Evolutionary conservation across 75 land plant species (phyloP).

Genomic region (Pseudotsuga menziesii): DNA sequence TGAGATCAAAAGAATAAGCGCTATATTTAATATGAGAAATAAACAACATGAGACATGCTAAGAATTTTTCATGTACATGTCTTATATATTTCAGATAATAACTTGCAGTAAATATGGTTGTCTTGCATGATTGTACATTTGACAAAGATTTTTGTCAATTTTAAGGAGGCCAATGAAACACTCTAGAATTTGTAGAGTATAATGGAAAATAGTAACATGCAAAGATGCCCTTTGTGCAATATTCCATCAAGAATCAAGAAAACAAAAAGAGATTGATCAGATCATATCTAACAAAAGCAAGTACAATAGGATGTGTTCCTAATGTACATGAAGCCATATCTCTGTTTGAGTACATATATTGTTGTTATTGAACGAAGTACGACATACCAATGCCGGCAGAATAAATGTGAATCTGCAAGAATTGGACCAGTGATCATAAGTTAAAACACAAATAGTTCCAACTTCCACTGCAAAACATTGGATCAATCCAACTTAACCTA

Average conservation of each 20-base stretch:
- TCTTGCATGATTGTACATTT: not conserved
- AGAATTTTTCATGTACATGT: not conserved
- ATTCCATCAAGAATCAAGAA: too few relatives aligned
- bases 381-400: not conserved
- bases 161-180: not conserved
- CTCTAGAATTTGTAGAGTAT: too few relatives aligned
- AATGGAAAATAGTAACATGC: too few relatives aligned
- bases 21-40: too few relatives aligned
- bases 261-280: not conserved
- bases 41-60: not conserved
- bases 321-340: not conserved
- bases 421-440: not conserved
- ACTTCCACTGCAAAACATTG: not conserved
- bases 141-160: not conserved
- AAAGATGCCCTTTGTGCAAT: too few relatives aligned
- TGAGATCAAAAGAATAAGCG: conserved; percentile 14
- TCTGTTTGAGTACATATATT: not conserved
- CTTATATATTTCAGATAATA: not conserved
- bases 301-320: not conserved
- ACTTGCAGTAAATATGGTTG: not conserved
- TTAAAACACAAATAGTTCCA: not conserved
- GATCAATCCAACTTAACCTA: not conserved
- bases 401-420: not conserved
- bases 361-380: not conserved
- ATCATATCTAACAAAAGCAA: not conserved